Evolutionary conservation across 1,284 basidiomycete species (phyloP), one percentile per base, ranked within the genome.

Genomic region (Ustilago shanxiensis): DNA sequence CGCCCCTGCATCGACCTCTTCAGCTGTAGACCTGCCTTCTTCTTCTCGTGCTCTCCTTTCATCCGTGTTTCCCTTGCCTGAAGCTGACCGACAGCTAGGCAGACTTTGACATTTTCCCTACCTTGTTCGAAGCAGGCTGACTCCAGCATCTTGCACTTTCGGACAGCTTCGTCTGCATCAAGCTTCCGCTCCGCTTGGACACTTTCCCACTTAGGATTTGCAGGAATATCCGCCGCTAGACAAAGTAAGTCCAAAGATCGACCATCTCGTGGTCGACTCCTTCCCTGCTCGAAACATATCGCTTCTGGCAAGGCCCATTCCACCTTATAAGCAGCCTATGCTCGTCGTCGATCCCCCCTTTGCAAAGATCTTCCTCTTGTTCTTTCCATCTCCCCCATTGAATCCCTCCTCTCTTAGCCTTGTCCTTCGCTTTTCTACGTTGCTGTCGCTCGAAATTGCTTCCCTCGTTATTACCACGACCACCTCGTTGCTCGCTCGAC

Each of bases 321-420:
- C 64, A 52, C 60, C 70, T 72, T 66, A 67, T 45, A 72, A 67
- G 57, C 8, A 26, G 28, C 28, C 26, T 52, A 66, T 72, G 64
- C 64, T 67, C 31, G 52, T 67, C 39, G 70, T 72, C 60, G 64
- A 67, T 67, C 64, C 65, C 52, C 52, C 60, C 29, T 62, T 54
- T 24, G 29, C 45, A 16, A n/a, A 33, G 18, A 35, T 8, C 39
- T 37, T 54, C 16, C 49, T 37, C 6, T 52, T 26, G n/a, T 55
- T 56, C 33, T 20, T 41, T 52, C 44, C 28, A 29, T 31, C 47
- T 51, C 56, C 44, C n/a, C 54, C 53, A 18, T 28, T 37, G 16
- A 26, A 8, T 7, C 35, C 37, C 31, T 39, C 37, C 54, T 31
- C 53, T 57, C 52, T 31, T 35, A 53, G 13, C 22, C 24, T 35